Base-by-base conservation (phyloP, 2,329 filamentous ascomycete species). In the Xenosphaeropsis pyriputrescens region DNA sequence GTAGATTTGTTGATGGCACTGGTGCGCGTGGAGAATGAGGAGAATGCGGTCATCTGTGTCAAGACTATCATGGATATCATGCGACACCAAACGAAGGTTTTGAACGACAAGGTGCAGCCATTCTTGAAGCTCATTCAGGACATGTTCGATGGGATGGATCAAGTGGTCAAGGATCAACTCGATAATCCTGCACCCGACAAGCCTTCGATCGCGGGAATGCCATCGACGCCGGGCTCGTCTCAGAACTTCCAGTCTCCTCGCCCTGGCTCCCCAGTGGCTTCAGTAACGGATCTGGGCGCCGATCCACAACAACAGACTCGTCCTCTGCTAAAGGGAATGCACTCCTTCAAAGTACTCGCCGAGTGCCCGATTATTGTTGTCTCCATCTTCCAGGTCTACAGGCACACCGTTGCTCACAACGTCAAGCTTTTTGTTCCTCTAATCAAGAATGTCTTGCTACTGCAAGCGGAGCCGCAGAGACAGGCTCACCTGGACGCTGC, bases 291-390 rank as follows among this genome's bases (percentile, higher is more conserved):
- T 44, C 71, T 94, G 36, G 85, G 78, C 5, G 72, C 77, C 12
- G 88, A 95, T 49, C 64, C 68, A n/a, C 80, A 85, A 50, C 85
- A 89, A 53, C 80, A 86, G 50, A 76, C 75, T 39, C 77, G 88
- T 41, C 81, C 85, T 35, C 61, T 98, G 26, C 65, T 88, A 39
- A 93, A 85, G 59, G 91, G 91, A 19, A 95, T 95, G 85, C 85
- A 94, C 56, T 98, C 91, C 1, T 98, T 99, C 71, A 98, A 96
- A 58, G 89, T 98, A 17, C 72, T 98, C 4, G 86, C 89, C 1
- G 91, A 99, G 57, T 98, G 91, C 50, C 91, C 91, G 0, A 99
- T 99, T 37, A 96, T 98, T 31, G 91, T 99, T 3, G 91, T 98
- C 1, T 96, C 89, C 4, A 85, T 98, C 46, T 96, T 98, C 57